Evolutionary conservation across 139 green algal genomes (phyloP).

Genomic region (Klebsormidium nitens): DNA sequence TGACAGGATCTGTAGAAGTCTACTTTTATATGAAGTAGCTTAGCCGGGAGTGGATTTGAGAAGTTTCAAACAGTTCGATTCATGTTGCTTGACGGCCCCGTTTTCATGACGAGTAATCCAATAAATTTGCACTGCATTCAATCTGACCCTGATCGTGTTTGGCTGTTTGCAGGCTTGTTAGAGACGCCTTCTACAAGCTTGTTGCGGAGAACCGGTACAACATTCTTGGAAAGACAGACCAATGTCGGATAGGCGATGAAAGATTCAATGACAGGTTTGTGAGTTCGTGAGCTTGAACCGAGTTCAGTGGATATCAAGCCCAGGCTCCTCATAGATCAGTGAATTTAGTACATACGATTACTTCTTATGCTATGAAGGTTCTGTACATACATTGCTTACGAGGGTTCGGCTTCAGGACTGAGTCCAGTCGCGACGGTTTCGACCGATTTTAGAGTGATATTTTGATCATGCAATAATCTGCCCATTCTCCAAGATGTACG

Average conservation of each 20-base stretch:
- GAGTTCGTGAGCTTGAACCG: too few species aligned
- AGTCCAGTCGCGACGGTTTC: too few species aligned
- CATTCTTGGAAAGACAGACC: neutral
- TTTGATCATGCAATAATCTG: too few species aligned
- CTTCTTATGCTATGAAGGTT: too few species aligned
- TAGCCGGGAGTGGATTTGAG: too few species aligned
- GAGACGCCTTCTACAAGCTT: constrained; percentile 1
- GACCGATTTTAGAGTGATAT: too few species aligned
- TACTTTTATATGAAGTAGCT: neutral
- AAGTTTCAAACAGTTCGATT: neutral
- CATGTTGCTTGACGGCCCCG: neutral
- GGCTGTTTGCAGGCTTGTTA: neutral
- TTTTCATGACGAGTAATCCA: neutral
- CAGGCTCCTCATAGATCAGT: too few species aligned
- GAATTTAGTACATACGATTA: too few species aligned
- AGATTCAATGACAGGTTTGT: neutral
- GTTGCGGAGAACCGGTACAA: constrained; percentile 1
- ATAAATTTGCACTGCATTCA: neutral
- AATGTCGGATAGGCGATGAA: neutral
- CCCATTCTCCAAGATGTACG: too few species aligned
- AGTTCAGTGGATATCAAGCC: too few species aligned
- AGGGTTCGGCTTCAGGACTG: too few species aligned
- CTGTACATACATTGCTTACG: too few species aligned
- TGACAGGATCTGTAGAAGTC: neutral
- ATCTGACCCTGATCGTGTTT: neutral